These are phyloP conservation scores for Lichtheimia ramosa DNA, from an alignment of 371 early-diverging fungal species.

Conservation along the genomic window DNA sequence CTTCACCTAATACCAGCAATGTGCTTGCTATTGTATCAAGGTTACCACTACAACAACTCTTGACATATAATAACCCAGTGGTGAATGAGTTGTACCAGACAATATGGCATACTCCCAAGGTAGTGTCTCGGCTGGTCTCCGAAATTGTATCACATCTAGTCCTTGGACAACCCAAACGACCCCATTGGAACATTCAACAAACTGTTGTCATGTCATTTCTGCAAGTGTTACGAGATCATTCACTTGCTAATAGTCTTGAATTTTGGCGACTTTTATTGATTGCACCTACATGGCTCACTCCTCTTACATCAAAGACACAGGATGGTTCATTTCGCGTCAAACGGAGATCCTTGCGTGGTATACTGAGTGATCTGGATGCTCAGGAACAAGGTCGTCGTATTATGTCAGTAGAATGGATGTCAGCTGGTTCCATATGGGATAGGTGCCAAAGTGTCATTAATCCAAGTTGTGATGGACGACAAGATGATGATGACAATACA, in stretches of 20 bases:
- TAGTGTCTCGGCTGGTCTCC: constrained; percentile 13
- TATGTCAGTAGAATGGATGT: constrained; percentile 39
- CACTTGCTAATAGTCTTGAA: constrained; percentile 26
- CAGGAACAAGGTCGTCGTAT: constrained; percentile 21
- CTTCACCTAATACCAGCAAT: too few relatives aligned
- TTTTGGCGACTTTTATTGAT: constrained; percentile 35
- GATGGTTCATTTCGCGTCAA: constrained; percentile 22
- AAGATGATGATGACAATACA: not conserved
- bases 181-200: constrained; percentile 40
- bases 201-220: constrained; percentile 34
- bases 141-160: constrained; percentile 30
- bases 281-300: constrained; percentile 25
- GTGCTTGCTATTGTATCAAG: too few relatives aligned
- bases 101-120: constrained; percentile 18
- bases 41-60: too few relatives aligned
- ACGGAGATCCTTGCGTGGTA: constrained; percentile 23
- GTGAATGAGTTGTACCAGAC: constrained; percentile 25
- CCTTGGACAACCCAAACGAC: constrained; percentile 27
- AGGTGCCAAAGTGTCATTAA: constrained; percentile 14
- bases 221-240: constrained; percentile 35
- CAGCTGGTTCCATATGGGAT: constrained; percentile 25
- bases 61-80: not conserved
- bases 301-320: constrained; percentile 24
- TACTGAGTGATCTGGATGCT: constrained; percentile 22
- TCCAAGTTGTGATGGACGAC: constrained; percentile 3